Evolutionary conservation across 345 rosid species (phyloP).

Genomic region (Erysimum cheiranthoides): DNA sequence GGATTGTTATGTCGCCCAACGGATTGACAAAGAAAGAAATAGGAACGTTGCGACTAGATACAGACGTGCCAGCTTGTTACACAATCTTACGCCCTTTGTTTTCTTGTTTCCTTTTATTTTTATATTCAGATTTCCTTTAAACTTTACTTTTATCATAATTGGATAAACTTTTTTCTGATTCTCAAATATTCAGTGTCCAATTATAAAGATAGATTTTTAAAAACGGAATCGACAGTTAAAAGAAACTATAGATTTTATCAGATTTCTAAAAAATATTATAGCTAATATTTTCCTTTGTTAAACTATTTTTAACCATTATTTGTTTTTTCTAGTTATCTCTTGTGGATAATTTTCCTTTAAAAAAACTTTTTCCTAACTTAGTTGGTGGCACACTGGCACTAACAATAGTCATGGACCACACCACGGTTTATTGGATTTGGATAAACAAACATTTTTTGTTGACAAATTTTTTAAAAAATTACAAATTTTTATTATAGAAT

Average conservation of each 20-base stretch:
- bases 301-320: neutral
- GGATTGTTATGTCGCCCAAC: slow-evolving; percentile 42
- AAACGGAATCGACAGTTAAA: neutral
- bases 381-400: slow-evolving; percentile 29
- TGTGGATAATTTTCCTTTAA: neutral
- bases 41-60: slow-evolving; percentile 18
- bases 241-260: neutral
- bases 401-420: slow-evolving; percentile 15
- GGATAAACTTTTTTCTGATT: slow-evolving; percentile 8
- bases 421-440: slow-evolving; percentile 21
- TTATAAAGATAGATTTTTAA: neutral
- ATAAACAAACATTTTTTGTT: slow-evolving; percentile 24
- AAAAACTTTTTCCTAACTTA: neutral
- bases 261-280: neutral
- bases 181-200: neutral
- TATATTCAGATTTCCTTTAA: neutral
- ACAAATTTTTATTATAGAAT: neutral
- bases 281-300: neutral
- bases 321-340: slow-evolving; percentile 1
- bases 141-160: slow-evolving; percentile 3
- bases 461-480: neutral
- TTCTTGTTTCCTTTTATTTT: neutral
- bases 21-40: slow-evolving; percentile 15
- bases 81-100: slow-evolving; percentile 33
- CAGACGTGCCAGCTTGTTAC: slow-evolving; percentile 46